Conservation (phyloP, 192 early-diverging fungal species). For the Linnemannia elongata region DNA sequence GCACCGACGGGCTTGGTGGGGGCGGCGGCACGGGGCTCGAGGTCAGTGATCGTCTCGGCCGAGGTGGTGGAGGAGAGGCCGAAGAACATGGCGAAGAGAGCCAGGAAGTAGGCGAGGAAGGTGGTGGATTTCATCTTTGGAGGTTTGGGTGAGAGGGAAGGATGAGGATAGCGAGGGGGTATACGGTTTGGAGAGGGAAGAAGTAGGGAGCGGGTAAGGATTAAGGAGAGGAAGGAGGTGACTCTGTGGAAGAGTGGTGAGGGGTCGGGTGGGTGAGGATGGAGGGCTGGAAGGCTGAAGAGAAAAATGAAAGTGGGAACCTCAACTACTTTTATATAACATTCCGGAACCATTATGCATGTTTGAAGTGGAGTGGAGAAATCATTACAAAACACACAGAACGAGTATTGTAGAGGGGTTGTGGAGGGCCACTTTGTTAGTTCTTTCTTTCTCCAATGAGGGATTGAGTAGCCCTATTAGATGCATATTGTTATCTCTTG, state of each 20-base stretch:
- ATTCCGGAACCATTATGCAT: neutral
- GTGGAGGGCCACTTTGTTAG: neutral
- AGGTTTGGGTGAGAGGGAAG: neutral
- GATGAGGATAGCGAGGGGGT: neutral
- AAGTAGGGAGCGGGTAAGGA: neutral
- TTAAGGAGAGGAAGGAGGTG: neutral
- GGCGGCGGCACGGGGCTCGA: neutral
- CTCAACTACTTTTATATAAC: neutral
- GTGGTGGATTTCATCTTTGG: constrained; percentile 2
- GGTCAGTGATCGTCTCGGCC: neutral
- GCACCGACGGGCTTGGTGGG: neutral
- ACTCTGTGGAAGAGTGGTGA: constrained; percentile 16
- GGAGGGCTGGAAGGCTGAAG: constrained; percentile 12
- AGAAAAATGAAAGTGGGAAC: neutral
- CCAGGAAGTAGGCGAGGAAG: neutral
- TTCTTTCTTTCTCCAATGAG: too few relatives aligned
- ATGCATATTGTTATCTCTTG: neutral
- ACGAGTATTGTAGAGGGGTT: neutral
- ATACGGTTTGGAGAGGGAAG: neutral
- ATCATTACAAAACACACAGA: neutral
- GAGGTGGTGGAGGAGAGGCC: neutral
- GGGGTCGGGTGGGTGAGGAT: neutral
- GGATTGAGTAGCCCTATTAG: neutral
- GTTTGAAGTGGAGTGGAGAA: neutral
- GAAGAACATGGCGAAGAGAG: neutral